These are phyloP conservation scores for Daldinia grandis DNA, from an alignment of 495 filamentous ascomycete species.

Conservation along the genomic window DNA sequence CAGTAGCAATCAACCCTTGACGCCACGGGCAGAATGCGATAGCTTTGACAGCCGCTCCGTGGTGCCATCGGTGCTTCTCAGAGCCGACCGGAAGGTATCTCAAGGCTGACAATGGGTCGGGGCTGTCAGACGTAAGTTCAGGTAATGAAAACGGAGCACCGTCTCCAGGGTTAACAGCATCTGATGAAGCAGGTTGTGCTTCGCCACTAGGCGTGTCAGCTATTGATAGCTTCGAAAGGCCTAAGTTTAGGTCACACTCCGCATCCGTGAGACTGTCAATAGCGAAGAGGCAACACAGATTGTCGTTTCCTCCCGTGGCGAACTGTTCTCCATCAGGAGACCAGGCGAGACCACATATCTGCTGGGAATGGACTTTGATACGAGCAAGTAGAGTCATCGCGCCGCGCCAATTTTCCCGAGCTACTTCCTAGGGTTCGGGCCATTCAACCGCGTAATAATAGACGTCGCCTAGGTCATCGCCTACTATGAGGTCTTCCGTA, in stretches of 20 bases:
- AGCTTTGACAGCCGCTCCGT: conserved; percentile 93
- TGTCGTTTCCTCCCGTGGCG: conserved; percentile 93
- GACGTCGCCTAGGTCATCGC: conserved; percentile 84
- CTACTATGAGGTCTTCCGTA: conserved; percentile 85
- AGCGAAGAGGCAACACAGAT: conserved; percentile 84
- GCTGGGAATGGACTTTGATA: conserved; percentile 83
- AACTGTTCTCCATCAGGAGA: conserved; percentile 78
- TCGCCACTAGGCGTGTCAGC: not conserved
- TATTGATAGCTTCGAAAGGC: conserved; percentile 3
- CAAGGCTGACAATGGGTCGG: conserved; percentile 21
- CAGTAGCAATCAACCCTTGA: conserved; percentile 84
- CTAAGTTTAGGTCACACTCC: conserved; percentile 12
- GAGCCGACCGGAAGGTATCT: conserved; percentile 54
- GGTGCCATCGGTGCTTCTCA: conserved; percentile 76
- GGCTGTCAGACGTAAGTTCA: not conserved
- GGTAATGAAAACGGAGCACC: not conserved
- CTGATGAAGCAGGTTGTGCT: not conserved
- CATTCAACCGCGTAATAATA: conserved; percentile 94
- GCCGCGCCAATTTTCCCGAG: conserved; percentile 72
- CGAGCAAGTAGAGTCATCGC: conserved; percentile 78
- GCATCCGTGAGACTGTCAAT: conserved; percentile 63
- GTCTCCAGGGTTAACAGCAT: conserved; percentile 27
- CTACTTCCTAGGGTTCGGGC: conserved; percentile 67
- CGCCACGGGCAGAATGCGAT: conserved; percentile 98
- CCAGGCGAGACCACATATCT: conserved; percentile 93